Evolutionary conservation across 2,329 filamentous ascomycete genomes (phyloP).

Genomic region (Davidsoniella eucalypti): DNA sequence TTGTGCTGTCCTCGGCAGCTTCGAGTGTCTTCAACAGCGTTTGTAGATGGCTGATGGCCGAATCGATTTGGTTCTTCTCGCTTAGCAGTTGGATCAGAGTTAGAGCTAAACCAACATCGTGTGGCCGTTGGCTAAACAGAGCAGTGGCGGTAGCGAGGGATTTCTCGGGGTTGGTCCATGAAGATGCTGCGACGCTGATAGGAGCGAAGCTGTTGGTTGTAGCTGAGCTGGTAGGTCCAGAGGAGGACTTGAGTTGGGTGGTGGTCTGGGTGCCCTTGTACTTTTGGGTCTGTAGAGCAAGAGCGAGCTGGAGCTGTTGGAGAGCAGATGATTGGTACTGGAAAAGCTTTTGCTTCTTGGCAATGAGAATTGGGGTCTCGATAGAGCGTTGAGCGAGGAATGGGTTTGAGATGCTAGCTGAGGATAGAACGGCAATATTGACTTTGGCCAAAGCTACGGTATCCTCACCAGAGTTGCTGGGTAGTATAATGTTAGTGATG

Average conservation of each 20-base stretch:
- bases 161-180: slow-evolving; percentile 5
- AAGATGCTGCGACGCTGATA: slow-evolving; percentile 10
- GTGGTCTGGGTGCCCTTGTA: slow-evolving; percentile 20
- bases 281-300: slow-evolving; percentile 48
- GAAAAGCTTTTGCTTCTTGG: slow-evolving; percentile 50
- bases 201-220: slow-evolving; percentile 10
- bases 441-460: slow-evolving; percentile 50
- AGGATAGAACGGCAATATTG: slow-evolving; percentile 35
- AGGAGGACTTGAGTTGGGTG: slow-evolving; percentile 1
- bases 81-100: slow-evolving; percentile 72
- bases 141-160: slow-evolving; percentile 6
- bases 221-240: neutral
- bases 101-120: slow-evolving; percentile 60
- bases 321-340: slow-evolving; percentile 43
- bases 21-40: slow-evolving; percentile 59
- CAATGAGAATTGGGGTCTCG: slow-evolving; percentile 33
- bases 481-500: neutral
- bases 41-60: slow-evolving; percentile 61
- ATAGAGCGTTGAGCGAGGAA: slow-evolving; percentile 49
- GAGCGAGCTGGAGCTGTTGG: slow-evolving; percentile 40
- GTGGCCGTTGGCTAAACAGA: slow-evolving; percentile 8
- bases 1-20: slow-evolving; percentile 30
- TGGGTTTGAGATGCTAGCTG: slow-evolving; percentile 36
- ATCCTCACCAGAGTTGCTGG: slow-evolving; percentile 49
- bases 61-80: slow-evolving; percentile 49